phyloP scores from a whole-genome alignment of 352 stramenopile species.

The Phytophthora idaei region DNA sequence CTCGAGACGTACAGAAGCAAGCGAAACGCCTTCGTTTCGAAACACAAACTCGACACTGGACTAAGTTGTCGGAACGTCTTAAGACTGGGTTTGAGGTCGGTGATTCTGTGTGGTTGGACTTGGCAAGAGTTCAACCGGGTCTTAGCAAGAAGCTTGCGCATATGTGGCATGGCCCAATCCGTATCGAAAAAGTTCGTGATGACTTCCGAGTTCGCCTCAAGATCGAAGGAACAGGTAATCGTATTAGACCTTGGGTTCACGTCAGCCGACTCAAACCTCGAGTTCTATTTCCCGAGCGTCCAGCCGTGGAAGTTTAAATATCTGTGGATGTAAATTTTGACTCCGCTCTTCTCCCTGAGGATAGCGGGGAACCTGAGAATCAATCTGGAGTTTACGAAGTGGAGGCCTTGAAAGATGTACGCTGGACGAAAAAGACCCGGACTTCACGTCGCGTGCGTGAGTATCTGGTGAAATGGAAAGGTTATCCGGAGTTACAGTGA shows the following conservation, averaged over 20 bases:
- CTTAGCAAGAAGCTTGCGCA: slow-evolving; percentile 6
- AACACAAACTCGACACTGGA: slow-evolving; percentile 6
- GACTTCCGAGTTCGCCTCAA: not conserved
- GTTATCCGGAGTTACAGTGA: no score
- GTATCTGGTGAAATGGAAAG: not conserved
- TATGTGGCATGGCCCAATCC: not conserved
- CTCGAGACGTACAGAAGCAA: slow-evolving; percentile 17
- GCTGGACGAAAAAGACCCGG: slow-evolving; percentile 1
- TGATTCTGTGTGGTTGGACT: not conserved
- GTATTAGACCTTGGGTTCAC: not conserved
- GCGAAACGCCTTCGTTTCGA: slow-evolving; percentile 1
- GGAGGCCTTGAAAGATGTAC: not conserved
- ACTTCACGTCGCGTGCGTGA: not conserved
- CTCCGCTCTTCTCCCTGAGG: slow-evolving; percentile 3
- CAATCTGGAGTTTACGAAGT: not conserved
- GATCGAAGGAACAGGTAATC: not conserved
- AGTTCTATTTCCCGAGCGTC: slow-evolving; percentile 1
- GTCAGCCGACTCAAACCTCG: not conserved
- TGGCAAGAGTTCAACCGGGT: not conserved
- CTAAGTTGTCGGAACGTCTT: slow-evolving; percentile 3
- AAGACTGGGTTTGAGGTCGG: not conserved
- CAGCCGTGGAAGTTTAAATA: not conserved
- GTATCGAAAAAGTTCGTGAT: not conserved
- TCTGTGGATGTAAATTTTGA: slow-evolving; percentile 9
- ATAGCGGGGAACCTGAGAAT: slow-evolving; percentile 9